A percentile compares a stretch with the other conserved stretches of the same genome.
These are phyloP conservation scores for Gilbertella persicaria DNA, from an alignment of 371 early-diverging fungal genomes.

Conservation along the genomic window DNA sequence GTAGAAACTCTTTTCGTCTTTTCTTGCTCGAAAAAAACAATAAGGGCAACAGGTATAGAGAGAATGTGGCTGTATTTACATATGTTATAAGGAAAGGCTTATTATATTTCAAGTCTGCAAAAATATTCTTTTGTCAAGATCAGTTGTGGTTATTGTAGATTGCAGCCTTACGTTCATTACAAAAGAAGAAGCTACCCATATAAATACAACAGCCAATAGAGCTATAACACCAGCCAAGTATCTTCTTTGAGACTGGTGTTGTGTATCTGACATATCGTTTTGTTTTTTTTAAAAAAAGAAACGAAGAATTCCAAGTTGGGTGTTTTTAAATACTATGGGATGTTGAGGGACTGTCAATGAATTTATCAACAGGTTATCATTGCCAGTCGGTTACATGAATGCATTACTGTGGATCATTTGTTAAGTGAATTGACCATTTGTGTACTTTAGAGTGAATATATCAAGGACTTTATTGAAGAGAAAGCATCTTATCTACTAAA, in stretches of 20 bases:
- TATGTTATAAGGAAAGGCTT: slow-evolving; percentile 82
- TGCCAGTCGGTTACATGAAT: too few relatives aligned
- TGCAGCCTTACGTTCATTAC: slow-evolving; percentile 65
- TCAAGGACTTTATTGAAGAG: too few relatives aligned
- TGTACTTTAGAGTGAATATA: too few relatives aligned
- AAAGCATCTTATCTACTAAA: too few relatives aligned
- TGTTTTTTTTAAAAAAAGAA: too few relatives aligned
- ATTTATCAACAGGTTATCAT: too few relatives aligned
- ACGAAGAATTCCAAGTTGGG: too few relatives aligned
- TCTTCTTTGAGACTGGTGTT: slow-evolving; percentile 24
- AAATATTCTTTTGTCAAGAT: slow-evolving; percentile 53
- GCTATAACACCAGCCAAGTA: slow-evolving; percentile 56
- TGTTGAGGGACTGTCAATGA: too few relatives aligned
- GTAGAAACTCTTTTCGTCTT: slow-evolving; percentile 2
- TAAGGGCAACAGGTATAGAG: slow-evolving; percentile 65
- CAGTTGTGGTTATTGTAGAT: background rate
- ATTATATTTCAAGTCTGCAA: slow-evolving; percentile 69
- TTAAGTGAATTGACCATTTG: too few relatives aligned
- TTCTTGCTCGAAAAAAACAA: slow-evolving; percentile 12
- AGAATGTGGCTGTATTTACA: slow-evolving; percentile 76
- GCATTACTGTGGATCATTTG: too few relatives aligned
- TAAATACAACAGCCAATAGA: slow-evolving; percentile 71
- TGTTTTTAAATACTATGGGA: too few relatives aligned
- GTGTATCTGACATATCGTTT: slow-evolving; percentile 18
- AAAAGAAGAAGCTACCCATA: slow-evolving; percentile 87